Percentiles rank a stretch among this genome's conserved stretches.
Conservation (phyloP, 2,329 filamentous ascomycete species). For the Trichophyton schoenleinii region DNA sequence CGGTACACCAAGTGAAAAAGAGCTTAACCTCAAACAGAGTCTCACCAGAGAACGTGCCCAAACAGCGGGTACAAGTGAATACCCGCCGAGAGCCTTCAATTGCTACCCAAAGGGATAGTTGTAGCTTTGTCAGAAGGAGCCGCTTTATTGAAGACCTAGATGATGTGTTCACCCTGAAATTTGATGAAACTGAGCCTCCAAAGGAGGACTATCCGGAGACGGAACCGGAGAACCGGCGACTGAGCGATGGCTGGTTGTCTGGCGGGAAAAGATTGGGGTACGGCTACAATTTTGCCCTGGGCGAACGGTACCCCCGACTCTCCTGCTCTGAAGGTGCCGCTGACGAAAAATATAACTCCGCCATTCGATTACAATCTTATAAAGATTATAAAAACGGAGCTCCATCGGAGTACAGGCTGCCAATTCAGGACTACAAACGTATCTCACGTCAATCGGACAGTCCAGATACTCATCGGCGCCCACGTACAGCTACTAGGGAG, state of each 20-base stretch:
- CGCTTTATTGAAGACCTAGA: slow-evolving; percentile 26
- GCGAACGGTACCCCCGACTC: neutral
- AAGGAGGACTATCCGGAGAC: neutral
- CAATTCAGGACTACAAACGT: neutral
- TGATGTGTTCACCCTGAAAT: neutral
- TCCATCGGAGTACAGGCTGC: neutral
- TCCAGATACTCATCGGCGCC: neutral
- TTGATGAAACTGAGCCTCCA: neutral
- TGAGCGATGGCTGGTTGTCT: slow-evolving; percentile 32
- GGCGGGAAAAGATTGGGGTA: slow-evolving; percentile 30
- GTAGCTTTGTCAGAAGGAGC: slow-evolving; percentile 15
- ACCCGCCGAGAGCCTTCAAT: neutral
- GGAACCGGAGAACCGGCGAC: slow-evolving; percentile 4
- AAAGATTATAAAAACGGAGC: neutral
- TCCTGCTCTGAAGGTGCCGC: neutral
- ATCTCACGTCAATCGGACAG: neutral
- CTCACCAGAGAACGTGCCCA: neutral
- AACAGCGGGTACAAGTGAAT: neutral
- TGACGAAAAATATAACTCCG: neutral
- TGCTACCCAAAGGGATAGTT: neutral
- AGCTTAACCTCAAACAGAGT: neutral
- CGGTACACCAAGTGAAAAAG: neutral
- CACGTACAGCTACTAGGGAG: neutral
- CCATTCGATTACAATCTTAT: neutral
- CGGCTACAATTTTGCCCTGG: slow-evolving; percentile 26